Evolutionary conservation across 2,329 filamentous ascomycete genomes (phyloP), one percentile per base, ranked within the genome.

Genomic region (Madurella mycetomatis): DNA sequence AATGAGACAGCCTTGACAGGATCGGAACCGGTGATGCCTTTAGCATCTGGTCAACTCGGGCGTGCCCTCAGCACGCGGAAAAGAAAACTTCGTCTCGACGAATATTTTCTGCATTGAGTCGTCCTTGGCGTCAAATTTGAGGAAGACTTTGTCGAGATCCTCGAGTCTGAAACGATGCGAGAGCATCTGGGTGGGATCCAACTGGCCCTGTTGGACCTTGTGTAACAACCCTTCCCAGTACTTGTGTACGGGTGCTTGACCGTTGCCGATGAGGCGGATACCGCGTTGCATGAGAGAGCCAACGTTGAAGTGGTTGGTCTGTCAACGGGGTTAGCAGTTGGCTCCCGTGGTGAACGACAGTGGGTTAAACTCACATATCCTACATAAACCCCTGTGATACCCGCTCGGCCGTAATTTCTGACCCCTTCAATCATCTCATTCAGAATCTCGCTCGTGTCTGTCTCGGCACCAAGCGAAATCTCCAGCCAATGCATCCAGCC

Each of bases 251-350:
- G 90, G 90, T 0, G 81, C 81, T 62, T 85, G 82, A 1, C 81
- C 81, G 62, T 83, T 83, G 16, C 82, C 82, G 42, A 84, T 91
- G 43, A 95, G 79, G 1, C 88, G 85, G 61, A 95, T 83, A n/a
- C 90, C 90, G 32, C 88, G 84, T 72, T 95, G 84, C 90, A 95
- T 95, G 13, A 95, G 67, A 0, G 88, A 85, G 9, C 90, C 89
- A 62, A 92, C 85, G 71, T 90, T 90, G 76, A 92, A 89, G 69
- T 90, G 86, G 70, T 90, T 91, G 18, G 86, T 89, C 79, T 85
- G 59, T 1, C 11, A 42, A 12, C 17, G 7, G 8, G 8, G 9
- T 8, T 2, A 41, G 42, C 7, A 45, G 15, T n/a, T 1, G 5
- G 1, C 7, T 30, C 30, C 5, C 13, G 19, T 16, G n/a, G 12